Evolutionary conservation across 2,329 filamentous ascomycete species (phyloP).

Genomic region (Amesomyces nigricolor): DNA sequence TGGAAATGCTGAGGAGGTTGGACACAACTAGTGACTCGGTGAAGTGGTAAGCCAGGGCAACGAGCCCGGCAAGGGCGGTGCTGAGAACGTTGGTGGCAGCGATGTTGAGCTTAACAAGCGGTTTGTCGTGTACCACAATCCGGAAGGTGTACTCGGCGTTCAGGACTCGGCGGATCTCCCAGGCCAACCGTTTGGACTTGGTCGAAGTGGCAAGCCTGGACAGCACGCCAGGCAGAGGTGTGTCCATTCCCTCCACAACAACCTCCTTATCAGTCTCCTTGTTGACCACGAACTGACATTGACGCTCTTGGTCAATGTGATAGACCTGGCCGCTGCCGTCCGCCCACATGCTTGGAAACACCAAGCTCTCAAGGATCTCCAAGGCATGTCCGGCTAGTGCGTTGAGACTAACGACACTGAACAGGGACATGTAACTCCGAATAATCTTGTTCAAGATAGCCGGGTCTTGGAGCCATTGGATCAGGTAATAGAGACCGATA

Average conservation of each 20-base stretch:
- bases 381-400: constrained; percentile 69
- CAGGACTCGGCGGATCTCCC: constrained; percentile 48
- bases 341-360: constrained; percentile 70
- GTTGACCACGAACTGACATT: constrained; percentile 34
- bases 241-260: constrained; percentile 29
- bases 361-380: constrained; percentile 56
- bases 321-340: constrained; percentile 39
- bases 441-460: constrained; percentile 76
- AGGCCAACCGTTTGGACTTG: constrained; percentile 32
- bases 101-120: constrained; percentile 44
- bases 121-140: constrained; percentile 46
- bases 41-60: constrained; percentile 62
- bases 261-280: constrained; percentile 24
- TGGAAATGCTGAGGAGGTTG: constrained; percentile 80
- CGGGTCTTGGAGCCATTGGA: constrained; percentile 82
- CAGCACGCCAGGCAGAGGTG: constrained; percentile 37
- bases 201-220: constrained; percentile 30
- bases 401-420: constrained; percentile 71
- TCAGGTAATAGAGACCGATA: constrained; percentile 72
- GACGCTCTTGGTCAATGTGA: constrained; percentile 39
- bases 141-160: constrained; percentile 48
- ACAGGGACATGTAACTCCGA: constrained; percentile 73
- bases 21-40: constrained; percentile 56
- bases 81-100: constrained; percentile 55
- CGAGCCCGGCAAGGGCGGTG: constrained; percentile 47